Conservation (phyloP, 2,329 filamentous ascomycete genomes). For the Amesomyces nigricolor region DNA sequence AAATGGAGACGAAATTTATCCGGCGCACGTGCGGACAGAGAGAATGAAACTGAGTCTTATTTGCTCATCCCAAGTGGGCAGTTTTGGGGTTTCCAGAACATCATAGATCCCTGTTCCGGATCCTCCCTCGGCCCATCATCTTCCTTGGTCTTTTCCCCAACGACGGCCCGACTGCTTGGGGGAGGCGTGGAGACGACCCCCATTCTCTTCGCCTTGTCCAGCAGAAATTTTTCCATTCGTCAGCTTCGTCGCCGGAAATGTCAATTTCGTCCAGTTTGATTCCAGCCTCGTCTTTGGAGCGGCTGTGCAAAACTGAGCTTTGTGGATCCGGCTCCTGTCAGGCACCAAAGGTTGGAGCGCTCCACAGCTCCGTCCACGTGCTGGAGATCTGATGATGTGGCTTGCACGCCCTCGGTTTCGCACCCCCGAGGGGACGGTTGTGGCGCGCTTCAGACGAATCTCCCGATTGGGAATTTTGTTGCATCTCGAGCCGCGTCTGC, state of each 20-base stretch:
- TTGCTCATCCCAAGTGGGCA: neutral
- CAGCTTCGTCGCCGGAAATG: neutral
- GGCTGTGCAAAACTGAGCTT: too few relatives aligned
- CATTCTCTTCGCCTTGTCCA: neutral
- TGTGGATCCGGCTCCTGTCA: too few relatives aligned
- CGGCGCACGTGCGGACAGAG: constrained; percentile 3
- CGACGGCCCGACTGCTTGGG: constrained; percentile 15
- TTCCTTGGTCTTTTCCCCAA: constrained; percentile 8
- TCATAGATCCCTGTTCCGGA: neutral
- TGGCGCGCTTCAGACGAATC: too few relatives aligned
- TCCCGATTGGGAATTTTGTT: too few relatives aligned
- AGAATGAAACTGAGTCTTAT: neutral
- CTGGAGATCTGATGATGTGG: neutral
- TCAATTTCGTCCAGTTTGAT: too few relatives aligned
- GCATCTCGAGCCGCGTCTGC: too few relatives aligned
- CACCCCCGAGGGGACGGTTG: too few relatives aligned
- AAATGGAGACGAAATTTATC: constrained; percentile 11
- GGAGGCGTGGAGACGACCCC: neutral
- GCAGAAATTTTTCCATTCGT: neutral
- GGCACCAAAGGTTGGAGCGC: too few relatives aligned
- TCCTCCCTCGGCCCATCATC: constrained; percentile 6
- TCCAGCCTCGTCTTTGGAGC: too few relatives aligned
- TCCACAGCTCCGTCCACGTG: too few relatives aligned
- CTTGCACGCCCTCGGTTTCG: neutral
- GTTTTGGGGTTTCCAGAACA: constrained; percentile 18